A percentile compares a stretch with the other conserved stretches of the same genome.
These are phyloP conservation scores for Lithospermum erythrorhizon DNA, from an alignment of 257 asterid species.

Conservation along the genomic window DNA sequence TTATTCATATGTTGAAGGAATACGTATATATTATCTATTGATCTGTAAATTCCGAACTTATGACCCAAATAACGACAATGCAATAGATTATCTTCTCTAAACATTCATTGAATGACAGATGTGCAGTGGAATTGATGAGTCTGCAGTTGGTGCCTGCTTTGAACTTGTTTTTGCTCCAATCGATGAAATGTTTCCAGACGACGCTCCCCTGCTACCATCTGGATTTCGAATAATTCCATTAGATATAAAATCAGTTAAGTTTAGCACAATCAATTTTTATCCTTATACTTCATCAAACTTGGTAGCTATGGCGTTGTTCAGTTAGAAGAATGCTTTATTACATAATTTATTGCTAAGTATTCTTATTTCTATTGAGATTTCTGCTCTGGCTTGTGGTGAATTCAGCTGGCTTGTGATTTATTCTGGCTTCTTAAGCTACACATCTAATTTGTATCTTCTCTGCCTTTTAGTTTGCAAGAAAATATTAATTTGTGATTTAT, in stretches of 20 bases:
- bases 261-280: background rate
- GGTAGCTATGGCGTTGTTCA: background rate
- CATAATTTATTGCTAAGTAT: background rate
- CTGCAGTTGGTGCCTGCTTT: slow-evolving; percentile 80
- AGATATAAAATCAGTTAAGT: slow-evolving; percentile 78
- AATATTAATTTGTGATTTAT: no score
- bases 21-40: background rate
- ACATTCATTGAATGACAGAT: slow-evolving; percentile 30
- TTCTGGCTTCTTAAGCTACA: no score
- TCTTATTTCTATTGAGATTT: no score
- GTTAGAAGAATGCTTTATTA: background rate
- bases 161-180: slow-evolving; percentile 95
- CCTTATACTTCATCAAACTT: no score
- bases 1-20: background rate
- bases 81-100: background rate
- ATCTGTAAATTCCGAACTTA: background rate
- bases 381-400: no score
- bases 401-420: no score
- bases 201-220: slow-evolving; percentile 80
- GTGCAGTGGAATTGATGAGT: slow-evolving; percentile 92
- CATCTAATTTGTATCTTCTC: no score
- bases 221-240: slow-evolving; percentile 93
- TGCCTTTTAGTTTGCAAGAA: no score
- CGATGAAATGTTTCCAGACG: slow-evolving; percentile 94
- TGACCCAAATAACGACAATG: background rate